Percentiles rank a stretch among this genome's conserved stretches.
Evolutionary conservation across 306 rosid species (phyloP).

Genomic region (Medicago lupulina): DNA sequence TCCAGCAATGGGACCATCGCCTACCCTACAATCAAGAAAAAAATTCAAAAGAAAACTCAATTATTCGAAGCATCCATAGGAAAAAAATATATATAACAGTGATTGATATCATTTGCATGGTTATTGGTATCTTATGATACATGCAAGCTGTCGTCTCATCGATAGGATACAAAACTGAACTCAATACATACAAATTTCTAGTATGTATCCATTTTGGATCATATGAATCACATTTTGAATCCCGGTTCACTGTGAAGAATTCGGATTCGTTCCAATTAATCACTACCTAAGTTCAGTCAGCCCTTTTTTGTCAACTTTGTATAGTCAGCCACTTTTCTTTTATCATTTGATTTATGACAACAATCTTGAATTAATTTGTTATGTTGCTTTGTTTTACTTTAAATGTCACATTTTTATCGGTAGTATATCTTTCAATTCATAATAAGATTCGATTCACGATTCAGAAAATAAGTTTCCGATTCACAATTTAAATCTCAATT

Average conservation of each 20-base stretch:
- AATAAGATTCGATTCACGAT: no score
- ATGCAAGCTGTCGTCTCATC: background rate
- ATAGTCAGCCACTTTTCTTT: no score
- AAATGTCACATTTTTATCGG: no score
- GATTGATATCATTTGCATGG: background rate
- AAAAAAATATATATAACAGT: no score
- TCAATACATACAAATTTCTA: background rate
- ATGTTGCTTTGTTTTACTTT: no score
- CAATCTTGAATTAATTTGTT: no score
- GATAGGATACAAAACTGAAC: background rate
- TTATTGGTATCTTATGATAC: background rate
- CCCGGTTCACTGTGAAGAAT: background rate
- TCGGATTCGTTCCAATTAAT: no score
- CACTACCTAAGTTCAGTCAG: background rate
- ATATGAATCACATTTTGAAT: background rate
- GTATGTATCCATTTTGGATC: background rate
- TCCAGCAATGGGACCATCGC: conserved; percentile 92
- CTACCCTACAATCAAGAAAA: conserved; percentile 68
- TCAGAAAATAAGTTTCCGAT: no score
- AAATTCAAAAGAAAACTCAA: background rate
- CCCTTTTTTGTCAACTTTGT: background rate
- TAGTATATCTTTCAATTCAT: no score
- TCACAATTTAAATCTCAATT: no score
- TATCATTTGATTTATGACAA: background rate
- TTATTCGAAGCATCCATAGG: background rate